Evolutionary conservation across 2,329 filamentous ascomycete genomes (phyloP).

Genomic region (Exophiala alcalophila): DNA sequence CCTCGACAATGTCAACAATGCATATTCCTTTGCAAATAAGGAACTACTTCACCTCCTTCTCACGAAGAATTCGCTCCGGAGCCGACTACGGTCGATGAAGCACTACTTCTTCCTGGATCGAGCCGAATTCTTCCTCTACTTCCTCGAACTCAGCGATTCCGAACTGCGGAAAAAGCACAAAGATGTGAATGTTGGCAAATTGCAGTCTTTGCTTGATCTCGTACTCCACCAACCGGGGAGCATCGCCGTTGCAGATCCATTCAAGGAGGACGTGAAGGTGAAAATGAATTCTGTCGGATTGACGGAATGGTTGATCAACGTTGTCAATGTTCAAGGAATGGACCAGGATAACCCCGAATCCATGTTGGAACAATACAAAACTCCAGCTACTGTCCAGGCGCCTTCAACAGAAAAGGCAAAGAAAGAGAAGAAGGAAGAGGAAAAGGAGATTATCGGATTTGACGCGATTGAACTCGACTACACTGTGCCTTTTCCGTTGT

Average conservation of each 20-base stretch:
- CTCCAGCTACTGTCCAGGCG: slow-evolving; percentile 53
- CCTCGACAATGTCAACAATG: slow-evolving; percentile 90
- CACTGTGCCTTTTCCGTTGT: slow-evolving; percentile 88
- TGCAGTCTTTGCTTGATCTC: slow-evolving; percentile 92
- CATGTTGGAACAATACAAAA: slow-evolving; percentile 67
- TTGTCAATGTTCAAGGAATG: slow-evolving; percentile 93
- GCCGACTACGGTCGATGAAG: slow-evolving; percentile 83
- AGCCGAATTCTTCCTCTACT: slow-evolving; percentile 97
- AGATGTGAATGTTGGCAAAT: slow-evolving; percentile 83
- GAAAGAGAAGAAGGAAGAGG: slow-evolving; percentile 74
- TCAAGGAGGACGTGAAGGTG: slow-evolving; percentile 97
- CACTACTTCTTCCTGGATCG: slow-evolving; percentile 99
- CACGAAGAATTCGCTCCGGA: slow-evolving; percentile 86
- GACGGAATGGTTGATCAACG: slow-evolving; percentile 89
- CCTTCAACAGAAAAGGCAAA: slow-evolving; percentile 47
- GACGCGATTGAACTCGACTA: slow-evolving; percentile 94
- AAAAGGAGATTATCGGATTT: slow-evolving; percentile 85
- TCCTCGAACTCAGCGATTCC: slow-evolving; percentile 84
- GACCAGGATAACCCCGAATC: slow-evolving; percentile 71
- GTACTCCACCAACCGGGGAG: slow-evolving; percentile 95
- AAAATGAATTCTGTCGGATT: slow-evolving; percentile 94
- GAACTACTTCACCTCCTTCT: slow-evolving; percentile 86
- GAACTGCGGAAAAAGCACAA: slow-evolving; percentile 89
- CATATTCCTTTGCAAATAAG: slow-evolving; percentile 92
- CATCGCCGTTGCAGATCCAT: slow-evolving; percentile 88